phyloP scores from a whole-genome alignment of 148 eudicot species.

The Fallopia convolvulus region DNA sequence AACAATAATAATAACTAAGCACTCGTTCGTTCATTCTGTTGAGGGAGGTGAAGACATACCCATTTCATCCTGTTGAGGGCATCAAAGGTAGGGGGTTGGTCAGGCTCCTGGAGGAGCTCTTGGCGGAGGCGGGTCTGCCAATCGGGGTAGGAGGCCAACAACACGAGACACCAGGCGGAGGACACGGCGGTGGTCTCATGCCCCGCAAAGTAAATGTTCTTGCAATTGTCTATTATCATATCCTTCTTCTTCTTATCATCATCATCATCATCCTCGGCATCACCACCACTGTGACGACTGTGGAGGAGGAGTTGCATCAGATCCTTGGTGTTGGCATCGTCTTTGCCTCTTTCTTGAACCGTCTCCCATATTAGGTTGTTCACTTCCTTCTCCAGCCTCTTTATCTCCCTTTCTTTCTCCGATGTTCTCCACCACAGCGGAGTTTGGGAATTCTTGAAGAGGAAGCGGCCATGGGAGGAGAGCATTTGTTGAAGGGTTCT shows the following conservation, averaged over 20 bases:
- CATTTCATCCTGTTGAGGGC: conserved; percentile 58
- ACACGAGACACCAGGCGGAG: conserved; percentile 82
- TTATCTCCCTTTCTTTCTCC: conserved; percentile 36
- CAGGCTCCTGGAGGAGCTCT: conserved; percentile 20
- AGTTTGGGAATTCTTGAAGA: conserved; percentile 42
- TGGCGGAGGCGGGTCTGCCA: conserved; percentile 62
- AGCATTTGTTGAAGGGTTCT: conserved; percentile 58
- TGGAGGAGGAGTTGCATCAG: conserved; percentile 63
- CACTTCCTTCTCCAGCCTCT: conserved; percentile 52
- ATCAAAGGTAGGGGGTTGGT: conserved; percentile 13
- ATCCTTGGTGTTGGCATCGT: conserved; percentile 40
- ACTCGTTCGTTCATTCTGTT: too few species aligned
- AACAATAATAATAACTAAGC: not conserved
- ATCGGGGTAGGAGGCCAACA: conserved; percentile 62
- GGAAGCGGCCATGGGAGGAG: conserved; percentile 32
- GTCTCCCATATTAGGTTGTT: conserved; percentile 62
- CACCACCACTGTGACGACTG: not conserved
- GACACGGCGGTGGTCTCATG: conserved; percentile 83
- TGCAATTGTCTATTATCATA: conserved; percentile 77
- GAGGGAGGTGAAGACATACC: conserved; percentile 25
- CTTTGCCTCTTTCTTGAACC: conserved; percentile 44
- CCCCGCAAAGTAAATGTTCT: conserved; percentile 87
- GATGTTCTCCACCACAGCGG: conserved; percentile 26
- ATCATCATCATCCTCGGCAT: conserved; percentile 24
- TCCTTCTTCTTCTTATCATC: conserved; percentile 40